Evolutionary conservation across 2,329 filamentous ascomycete species (phyloP), one percentile per base, ranked within the genome.

Genomic region (Ophiostoma perfectum): DNA sequence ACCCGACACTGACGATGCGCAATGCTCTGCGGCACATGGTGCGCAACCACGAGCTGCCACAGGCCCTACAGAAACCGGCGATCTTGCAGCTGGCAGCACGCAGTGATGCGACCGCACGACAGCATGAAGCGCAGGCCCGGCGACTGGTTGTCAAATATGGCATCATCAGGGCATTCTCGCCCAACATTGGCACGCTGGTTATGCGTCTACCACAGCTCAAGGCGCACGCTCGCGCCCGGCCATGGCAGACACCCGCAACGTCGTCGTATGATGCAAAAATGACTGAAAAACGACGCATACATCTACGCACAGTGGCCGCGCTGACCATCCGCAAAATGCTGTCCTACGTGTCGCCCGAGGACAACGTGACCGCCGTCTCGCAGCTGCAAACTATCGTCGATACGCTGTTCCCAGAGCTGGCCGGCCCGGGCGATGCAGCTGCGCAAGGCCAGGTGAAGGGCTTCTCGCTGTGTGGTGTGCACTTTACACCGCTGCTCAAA

Each of bases 21-120:
- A 99, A 99, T 74, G 88, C 94, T 0, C 81, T 97, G 49, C 86
- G 94, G 44, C 80, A 90, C 75, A 76, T 96, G 60, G 82, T 52
- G 27, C 78, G 81, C 39, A 78, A 83, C 4, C 78, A 88, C 69
- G 74, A 77, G 2, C 79, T 98, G 4, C 94, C 95, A 0, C 76
- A 76, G 9, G 92, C 93, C 0, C 78, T 98, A 2, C 86, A 86
- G 70, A 87, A 88, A 67, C 79, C 83, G 0, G 81, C 86, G 0
- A 81, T 97, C 5, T 77, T 94, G 1, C 77, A 79, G 0, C 78
- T 96, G 66, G 81, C 89, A 0, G 75, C 80, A 16, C 82, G 82
- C 44, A 84, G 85, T 42, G 80, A 82, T 63, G 73, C 73, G 12
- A 81, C 80, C 6, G 78, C 80, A 0, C 73, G 77, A 3, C 72